Evolutionary conservation across 2,329 filamentous ascomycete species (phyloP), one percentile per base, ranked within the genome.

Genomic region (Dactylellina leptospora): DNA sequence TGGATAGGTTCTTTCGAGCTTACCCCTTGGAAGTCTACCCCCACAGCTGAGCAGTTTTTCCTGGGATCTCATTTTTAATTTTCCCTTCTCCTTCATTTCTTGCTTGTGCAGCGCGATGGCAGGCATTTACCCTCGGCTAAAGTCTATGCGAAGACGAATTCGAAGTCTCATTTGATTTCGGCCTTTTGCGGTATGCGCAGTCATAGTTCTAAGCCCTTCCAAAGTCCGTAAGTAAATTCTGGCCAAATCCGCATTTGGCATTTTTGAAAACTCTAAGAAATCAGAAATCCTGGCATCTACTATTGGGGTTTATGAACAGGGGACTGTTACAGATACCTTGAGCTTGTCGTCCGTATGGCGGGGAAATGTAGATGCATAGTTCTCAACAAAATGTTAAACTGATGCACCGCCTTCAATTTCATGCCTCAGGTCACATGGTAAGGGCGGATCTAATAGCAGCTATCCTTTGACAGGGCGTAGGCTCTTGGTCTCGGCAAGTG

Each of bases 71-170:
- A 58, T 58, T 71, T 71, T 71, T 61, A 51, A 63, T 63, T 71
- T 51, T 71, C 16, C 18, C 36, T 28, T 50, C 30, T 30, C 59
- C 40, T 51, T 56, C 44, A 61, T 63, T 71, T 71, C 66, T 54
- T 59, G 58, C 50, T 58, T 63, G 20, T 16, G 54, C 54, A 59
- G 23, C 30, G 54, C 28, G 48, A 63, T n/a, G n/a, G n/a, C 16
- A 50, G 36, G 20, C 51, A 71, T 63, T 59, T 71, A 71, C 63
- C 53, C 58, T 71, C 66, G 66, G 66, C 66, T 71, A 71, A 71
- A 71, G 47, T 71, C 28, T 44, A 42, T 33, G 30, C 28, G 33
- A 47, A 50, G 59, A 40, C n/a, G 25, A 28, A 20, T 23, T 30
- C 16, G 11, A 45, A 45, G 56, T 54, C 23, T 48, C 30, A 28